Evolutionary conservation across 1,284 basidiomycete genomes (phyloP), one percentile per base, ranked within the genome.

Genomic region (Cutaneotrichosporon sp.): DNA sequence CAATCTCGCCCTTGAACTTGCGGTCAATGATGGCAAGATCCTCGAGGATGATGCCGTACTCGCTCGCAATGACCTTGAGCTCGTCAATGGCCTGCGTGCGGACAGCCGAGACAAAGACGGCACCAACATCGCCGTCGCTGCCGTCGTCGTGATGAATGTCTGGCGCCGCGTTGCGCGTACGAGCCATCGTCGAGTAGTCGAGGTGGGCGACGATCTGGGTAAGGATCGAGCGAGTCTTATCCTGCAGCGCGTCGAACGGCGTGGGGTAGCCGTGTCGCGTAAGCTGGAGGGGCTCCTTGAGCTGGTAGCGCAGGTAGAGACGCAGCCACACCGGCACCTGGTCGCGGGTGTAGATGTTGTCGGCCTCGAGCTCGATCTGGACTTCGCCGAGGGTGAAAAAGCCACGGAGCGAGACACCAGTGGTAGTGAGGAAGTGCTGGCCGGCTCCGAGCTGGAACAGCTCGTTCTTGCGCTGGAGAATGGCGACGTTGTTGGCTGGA

Each of bases 241-340:
- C 55, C 55, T 57, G 48, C n/a, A 57, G 55, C 18, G 55, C 55
- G 36, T 57, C 55, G 35, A 57, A 57, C 1, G 55, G 55, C 1
- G 55, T 54, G 1, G 48, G 40, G 41, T 57, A 57, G 15, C 55
- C 55, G 49, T 57, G 55, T 23, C 46, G 44, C 2, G 55, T 52
- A 14, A 57, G 55, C 41, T 39, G 39, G 21, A 57, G 40, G 0
- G 55, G 55, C 14, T 51, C 17, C 39, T 36, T 30, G 4, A 57
- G 55, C 51, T 57, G 36, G 49, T 51, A 57, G 30, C 55, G 51
- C 12, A 57, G 51, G 52, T 57, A 57, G 8, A 57, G 41, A 23
- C 55, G 51, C 18, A 57, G 55, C 51, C 51, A 57, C 20, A 57
- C 55, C 18, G 55, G 55, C 2, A 57, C 55, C 39, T 53, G 52